Evolutionary conservation across 176 grass and related monocot species (phyloP).

Genomic region (Triticum dicoccoides): DNA sequence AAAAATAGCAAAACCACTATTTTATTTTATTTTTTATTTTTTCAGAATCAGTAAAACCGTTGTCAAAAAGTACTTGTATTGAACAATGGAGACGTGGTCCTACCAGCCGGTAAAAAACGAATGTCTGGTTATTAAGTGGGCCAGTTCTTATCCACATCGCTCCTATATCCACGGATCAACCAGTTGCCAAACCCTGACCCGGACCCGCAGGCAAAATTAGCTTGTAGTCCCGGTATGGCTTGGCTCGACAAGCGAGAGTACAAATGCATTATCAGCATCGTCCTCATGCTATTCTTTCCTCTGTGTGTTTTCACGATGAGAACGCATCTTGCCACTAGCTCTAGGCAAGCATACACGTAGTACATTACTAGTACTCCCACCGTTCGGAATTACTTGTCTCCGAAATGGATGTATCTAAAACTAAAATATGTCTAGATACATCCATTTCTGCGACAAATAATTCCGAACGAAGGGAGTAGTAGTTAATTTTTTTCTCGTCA

Average conservation of each 20-base stretch:
- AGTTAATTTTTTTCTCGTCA: too few species aligned
- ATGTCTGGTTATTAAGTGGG: not conserved
- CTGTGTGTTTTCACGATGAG: not conserved
- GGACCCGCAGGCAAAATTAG: not conserved
- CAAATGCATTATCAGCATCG: not conserved
- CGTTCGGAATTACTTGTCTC: too few species aligned
- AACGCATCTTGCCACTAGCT: not conserved
- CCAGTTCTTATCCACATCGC: not conserved
- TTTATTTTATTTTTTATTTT: too few species aligned
- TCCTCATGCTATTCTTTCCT: not conserved
- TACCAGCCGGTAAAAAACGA: not conserved
- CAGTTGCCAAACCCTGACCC: not conserved
- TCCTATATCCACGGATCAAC: not conserved
- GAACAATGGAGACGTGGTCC: not conserved
- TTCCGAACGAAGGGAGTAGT: too few species aligned
- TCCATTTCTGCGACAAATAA: too few species aligned
- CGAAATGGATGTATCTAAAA: too few species aligned
- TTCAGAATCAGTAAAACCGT: too few species aligned
- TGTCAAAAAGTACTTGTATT: too few species aligned
- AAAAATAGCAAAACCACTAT: too few species aligned
- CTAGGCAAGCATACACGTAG: too few species aligned
- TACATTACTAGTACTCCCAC: too few species aligned
- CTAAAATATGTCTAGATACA: too few species aligned
- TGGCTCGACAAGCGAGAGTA: not conserved
- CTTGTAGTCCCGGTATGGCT: not conserved